Conservation (phyloP, 768 basidiomycete species). For the Mycena rosella region DNA sequence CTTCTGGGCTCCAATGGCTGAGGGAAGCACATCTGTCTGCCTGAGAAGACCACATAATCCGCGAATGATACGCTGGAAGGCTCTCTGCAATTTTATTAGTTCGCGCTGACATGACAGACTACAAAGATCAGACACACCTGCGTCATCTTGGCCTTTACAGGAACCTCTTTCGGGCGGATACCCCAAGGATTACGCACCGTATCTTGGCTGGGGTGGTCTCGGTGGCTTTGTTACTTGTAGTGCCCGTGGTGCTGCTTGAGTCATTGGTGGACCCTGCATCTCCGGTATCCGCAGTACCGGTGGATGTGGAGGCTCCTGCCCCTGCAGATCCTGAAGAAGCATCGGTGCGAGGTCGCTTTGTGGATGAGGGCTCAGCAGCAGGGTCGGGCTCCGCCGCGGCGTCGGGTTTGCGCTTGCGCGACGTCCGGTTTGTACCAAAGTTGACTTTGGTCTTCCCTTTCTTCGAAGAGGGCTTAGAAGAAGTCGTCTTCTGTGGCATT, state of each 20-base stretch:
- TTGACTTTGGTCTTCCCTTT: slow-evolving; percentile 9
- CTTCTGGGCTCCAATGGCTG: not conserved
- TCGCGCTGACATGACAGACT: not conserved
- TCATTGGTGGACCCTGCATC: not conserved
- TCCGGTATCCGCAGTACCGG: not conserved
- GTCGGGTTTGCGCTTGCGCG: not conserved
- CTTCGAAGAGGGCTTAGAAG: not conserved
- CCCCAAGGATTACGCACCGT: slow-evolving; percentile 11
- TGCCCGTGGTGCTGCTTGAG: not conserved
- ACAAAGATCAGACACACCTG: not conserved
- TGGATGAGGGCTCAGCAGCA: slow-evolving; percentile 2
- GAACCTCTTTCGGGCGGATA: slow-evolving; percentile 12
- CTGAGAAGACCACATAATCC: slow-evolving; percentile 13
- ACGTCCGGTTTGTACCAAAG: not conserved
- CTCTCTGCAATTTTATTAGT: slow-evolving; percentile 13
- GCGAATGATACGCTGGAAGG: slow-evolving; percentile 14
- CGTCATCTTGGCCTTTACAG: not conserved
- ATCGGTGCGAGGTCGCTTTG: slow-evolving; percentile 2
- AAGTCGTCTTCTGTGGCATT: not conserved
- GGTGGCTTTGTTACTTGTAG: not conserved
- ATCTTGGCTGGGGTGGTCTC: not conserved
- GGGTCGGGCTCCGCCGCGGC: not conserved
- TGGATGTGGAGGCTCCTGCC: not conserved
- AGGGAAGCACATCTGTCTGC: slow-evolving; percentile 1
- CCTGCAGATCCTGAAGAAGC: not conserved